Conservation (phyloP, 1,284 basidiomycete species). For the Fomes fomentarius region DNA sequence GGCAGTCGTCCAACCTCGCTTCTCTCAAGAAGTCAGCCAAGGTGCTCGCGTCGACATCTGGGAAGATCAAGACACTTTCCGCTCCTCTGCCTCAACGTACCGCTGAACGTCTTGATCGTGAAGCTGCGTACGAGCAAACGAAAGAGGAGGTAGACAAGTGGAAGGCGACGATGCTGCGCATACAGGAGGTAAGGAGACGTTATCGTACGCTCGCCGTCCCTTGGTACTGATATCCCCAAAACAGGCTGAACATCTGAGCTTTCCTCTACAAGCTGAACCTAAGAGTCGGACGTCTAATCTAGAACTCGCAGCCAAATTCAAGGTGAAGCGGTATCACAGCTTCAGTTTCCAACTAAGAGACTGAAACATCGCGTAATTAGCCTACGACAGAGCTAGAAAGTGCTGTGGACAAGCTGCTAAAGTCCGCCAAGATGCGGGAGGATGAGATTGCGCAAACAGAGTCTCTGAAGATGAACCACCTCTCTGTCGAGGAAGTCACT, state of each 20-base stretch:
- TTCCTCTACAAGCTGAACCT: slow-evolving; percentile 81
- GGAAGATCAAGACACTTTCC: slow-evolving; percentile 63
- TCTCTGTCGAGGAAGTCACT: slow-evolving; percentile 84
- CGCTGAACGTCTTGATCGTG: slow-evolving; percentile 90
- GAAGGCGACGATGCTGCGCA: slow-evolving; percentile 88
- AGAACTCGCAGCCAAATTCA: slow-evolving; percentile 82
- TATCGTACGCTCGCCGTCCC: neutral
- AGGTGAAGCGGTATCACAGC: slow-evolving; percentile 45
- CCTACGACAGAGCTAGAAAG: slow-evolving; percentile 81
- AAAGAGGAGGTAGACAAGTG: slow-evolving; percentile 94
- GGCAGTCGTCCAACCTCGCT: slow-evolving; percentile 59
- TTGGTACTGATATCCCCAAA: neutral
- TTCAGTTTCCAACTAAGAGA: neutral
- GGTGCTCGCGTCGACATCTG: slow-evolving; percentile 53
- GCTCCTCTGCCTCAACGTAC: slow-evolving; percentile 87
- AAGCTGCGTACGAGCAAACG: slow-evolving; percentile 94
- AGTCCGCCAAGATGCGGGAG: slow-evolving; percentile 80
- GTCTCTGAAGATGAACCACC: slow-evolving; percentile 79
- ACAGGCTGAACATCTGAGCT: slow-evolving; percentile 89
- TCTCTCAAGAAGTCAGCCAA: slow-evolving; percentile 74
- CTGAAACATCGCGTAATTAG: slow-evolving; percentile 36
- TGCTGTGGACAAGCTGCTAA: slow-evolving; percentile 76
- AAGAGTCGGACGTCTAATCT: slow-evolving; percentile 70
- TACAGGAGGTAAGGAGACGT: slow-evolving; percentile 63
- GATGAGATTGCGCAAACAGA: slow-evolving; percentile 79